Evolutionary conservation across 108 stramenopile genomes (phyloP), one percentile per base, ranked within the genome.

Genomic region (Seminavis robusta): DNA sequence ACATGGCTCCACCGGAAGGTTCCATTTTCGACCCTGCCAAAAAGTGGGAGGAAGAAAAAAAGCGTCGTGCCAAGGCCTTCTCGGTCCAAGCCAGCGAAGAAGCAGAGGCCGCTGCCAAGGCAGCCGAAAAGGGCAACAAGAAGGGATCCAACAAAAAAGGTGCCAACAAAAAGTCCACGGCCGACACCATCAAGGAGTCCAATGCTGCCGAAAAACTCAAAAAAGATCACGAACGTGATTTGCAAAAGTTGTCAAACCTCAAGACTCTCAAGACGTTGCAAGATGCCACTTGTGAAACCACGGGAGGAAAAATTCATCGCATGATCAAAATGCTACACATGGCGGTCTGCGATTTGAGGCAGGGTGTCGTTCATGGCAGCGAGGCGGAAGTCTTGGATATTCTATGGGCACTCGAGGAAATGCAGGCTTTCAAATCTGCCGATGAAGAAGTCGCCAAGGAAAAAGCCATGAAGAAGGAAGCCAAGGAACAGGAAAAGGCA

Each of bases 321-420:
- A 94, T 98, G 92, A 68, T 98, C 69, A 95, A 96, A 76, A 94
- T 96, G 90, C 89, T 95, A 27, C 82, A 93, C 52, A 56, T 90
- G 25, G 83, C 88, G 5, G 81, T 88, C 20, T 82, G 59, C 21
- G 86, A 85, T 56, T 66, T 87, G 23, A 78, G 83, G 47, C 76
- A 82, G 38, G 90, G 88, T 42, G 31, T 73, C 16, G 79, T 88
- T 43, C 54, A 76, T 23, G 68, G 83, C 23, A 85, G 79, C 59
- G 83, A 93, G 67, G 93, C 93, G 36, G 86, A 93, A 71, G 79
- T 92, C 1, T 60, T 97, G 32, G 96, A 97, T 48, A 94, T 97
- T 52, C 76, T 97, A 15, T 97, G 96, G 96, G 94, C 94, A 31
- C 61, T 97, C 61, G 94, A 97, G 67, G 94, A 90, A 26, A 92